A percentile compares a stretch with the other conserved stretches of the same genome.
These are phyloP conservation scores for Fraxinus baroniana DNA, from an alignment of 305 asterid genomes.

Conservation along the genomic window DNA sequence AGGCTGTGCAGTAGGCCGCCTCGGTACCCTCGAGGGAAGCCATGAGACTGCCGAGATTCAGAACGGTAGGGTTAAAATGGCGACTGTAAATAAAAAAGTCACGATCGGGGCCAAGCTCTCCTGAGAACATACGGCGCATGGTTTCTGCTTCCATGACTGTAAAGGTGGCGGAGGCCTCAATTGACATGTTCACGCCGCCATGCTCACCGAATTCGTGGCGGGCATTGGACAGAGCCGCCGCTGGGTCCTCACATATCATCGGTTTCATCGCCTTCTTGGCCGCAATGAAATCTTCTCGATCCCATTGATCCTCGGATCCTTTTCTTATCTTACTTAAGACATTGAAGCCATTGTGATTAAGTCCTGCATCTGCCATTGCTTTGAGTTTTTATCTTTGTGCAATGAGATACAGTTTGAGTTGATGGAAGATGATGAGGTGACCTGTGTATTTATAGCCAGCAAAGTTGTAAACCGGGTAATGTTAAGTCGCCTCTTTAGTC, in stretches of 20 bases:
- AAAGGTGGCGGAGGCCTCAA: constrained; percentile 96
- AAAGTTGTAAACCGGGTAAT: not conserved
- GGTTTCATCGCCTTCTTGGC: constrained; percentile 38
- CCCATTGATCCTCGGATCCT: constrained; percentile 42
- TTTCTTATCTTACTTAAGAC: constrained; percentile 45
- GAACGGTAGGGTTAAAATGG: constrained; percentile 92
- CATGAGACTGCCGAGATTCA: constrained; percentile 80
- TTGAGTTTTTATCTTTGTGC: not conserved
- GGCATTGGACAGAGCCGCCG: constrained; percentile 75
- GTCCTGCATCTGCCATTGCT: constrained; percentile 52
- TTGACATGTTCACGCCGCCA: constrained; percentile 98
- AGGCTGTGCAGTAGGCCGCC: constrained; percentile 95
- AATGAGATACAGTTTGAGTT: not conserved
- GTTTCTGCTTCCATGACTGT: constrained; percentile 97
- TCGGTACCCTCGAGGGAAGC: constrained; percentile 93
- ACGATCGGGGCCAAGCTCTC: constrained; percentile 85
- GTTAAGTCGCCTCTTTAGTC: not conserved
- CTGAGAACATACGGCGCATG: constrained; percentile 81
- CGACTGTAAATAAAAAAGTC: constrained; percentile 93
- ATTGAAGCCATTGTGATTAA: constrained; percentile 16
- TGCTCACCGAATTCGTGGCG: constrained; percentile 99
- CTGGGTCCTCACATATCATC: constrained; percentile 57
- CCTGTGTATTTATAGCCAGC: not conserved
- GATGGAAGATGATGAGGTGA: not conserved
- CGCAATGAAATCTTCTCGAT: constrained; percentile 32